Percentiles rank a stretch among this genome's conserved stretches.
Evolutionary conservation across 2,329 filamentous ascomycete species (phyloP).

Genomic region (Xylariaceae sp.): DNA sequence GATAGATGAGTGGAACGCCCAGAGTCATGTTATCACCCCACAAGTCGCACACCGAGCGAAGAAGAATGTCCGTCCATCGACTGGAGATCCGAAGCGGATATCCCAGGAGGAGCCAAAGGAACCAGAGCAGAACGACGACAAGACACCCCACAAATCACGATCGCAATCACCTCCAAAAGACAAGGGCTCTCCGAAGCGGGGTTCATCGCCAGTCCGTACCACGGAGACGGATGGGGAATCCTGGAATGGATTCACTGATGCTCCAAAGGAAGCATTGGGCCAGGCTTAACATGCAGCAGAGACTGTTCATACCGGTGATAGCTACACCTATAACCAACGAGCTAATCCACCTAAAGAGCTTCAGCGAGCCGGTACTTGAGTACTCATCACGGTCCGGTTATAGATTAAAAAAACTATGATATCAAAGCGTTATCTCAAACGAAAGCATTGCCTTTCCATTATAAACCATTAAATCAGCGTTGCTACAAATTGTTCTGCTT

Average conservation of each 20-base stretch:
- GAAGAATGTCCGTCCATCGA: conserved; percentile 1
- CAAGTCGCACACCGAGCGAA: conserved; percentile 16
- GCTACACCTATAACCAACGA: too few relatives aligned
- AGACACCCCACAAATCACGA: not conserved
- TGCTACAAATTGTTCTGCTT: too few relatives aligned
- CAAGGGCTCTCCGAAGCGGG: conserved; percentile 1
- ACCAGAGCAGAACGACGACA: not conserved
- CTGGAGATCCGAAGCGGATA: not conserved
- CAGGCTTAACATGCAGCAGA: too few relatives aligned
- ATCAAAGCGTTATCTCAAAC: too few relatives aligned
- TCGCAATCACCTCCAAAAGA: conserved; percentile 11
- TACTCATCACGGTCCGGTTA: too few relatives aligned
- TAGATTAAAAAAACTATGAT: too few relatives aligned
- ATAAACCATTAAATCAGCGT: too few relatives aligned
- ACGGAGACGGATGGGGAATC: conserved; percentile 30
- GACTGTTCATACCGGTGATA: too few relatives aligned
- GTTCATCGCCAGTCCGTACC: not conserved
- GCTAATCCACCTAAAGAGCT: too few relatives aligned
- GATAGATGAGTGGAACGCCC: conserved; percentile 40
- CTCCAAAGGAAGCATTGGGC: not conserved
- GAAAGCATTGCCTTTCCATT: too few relatives aligned
- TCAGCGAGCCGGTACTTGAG: too few relatives aligned
- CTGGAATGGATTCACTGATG: conserved; percentile 40
- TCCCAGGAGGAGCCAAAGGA: not conserved
- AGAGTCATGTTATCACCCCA: not conserved